Percentiles rank a stretch among this genome's conserved stretches.
These are phyloP conservation scores for Exophiala phaeomuriformis DNA, from an alignment of 2,329 filamentous ascomycete species.

Conservation along the genomic window DNA sequence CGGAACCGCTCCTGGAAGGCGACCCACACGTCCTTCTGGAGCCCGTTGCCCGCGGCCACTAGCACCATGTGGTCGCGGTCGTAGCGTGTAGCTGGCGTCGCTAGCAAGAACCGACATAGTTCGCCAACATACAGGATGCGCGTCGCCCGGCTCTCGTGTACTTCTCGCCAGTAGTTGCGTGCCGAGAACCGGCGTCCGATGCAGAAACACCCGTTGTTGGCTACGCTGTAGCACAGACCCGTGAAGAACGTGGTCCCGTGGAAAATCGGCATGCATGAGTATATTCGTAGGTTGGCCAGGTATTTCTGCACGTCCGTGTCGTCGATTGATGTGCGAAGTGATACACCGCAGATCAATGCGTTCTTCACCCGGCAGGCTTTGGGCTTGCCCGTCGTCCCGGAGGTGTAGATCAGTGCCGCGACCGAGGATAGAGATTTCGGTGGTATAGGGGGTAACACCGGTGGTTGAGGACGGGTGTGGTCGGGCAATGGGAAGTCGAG, in stretches of 20 bases:
- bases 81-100: constrained; percentile 37
- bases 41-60: constrained; percentile 42
- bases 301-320: constrained; percentile 36
- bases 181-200: constrained; percentile 33
- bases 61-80: constrained; percentile 41
- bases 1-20: constrained; percentile 36
- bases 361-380: constrained; percentile 28
- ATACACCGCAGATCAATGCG: constrained; percentile 34
- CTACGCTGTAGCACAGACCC: constrained; percentile 37
- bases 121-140: constrained; percentile 52
- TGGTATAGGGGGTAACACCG: constrained; percentile 14
- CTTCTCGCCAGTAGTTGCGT: constrained; percentile 22
- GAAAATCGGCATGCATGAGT: constrained; percentile 44
- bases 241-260: constrained; percentile 45
- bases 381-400: constrained; percentile 36
- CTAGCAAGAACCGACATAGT: constrained; percentile 43
- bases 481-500: constrained; percentile 20
- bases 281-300: constrained; percentile 38
- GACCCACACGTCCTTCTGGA: constrained; percentile 44
- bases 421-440: constrained; percentile 32
- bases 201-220: constrained; percentile 38
- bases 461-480: not conserved
- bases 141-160: constrained; percentile 40
- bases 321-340: constrained; percentile 30
- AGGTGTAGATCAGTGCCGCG: constrained; percentile 41